Conservation (phyloP, 805 yeast genomes). For the Ogataea salicorniae region DNA sequence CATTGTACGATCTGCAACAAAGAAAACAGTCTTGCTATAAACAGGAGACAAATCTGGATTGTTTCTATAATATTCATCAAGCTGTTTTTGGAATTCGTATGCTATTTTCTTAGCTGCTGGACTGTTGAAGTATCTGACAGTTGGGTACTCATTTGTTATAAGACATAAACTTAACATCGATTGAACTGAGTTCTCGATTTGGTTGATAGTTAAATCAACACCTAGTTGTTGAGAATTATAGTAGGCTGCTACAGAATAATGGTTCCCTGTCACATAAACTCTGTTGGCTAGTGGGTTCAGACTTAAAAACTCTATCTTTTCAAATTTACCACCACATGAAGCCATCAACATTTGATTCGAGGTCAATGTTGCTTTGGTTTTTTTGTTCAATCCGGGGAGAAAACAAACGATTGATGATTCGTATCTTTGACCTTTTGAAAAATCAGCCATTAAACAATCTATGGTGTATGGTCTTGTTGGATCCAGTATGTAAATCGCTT, state of each 20-base stretch:
- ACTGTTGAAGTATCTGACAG: slow-evolving; percentile 66
- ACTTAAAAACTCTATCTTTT: slow-evolving; percentile 37
- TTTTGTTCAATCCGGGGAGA: slow-evolving; percentile 48
- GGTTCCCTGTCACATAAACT: slow-evolving; percentile 61
- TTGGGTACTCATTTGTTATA: slow-evolving; percentile 82
- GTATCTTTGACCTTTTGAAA: slow-evolving; percentile 62
- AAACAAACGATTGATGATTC: slow-evolving; percentile 68
- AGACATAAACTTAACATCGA: slow-evolving; percentile 69
- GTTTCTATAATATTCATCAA: slow-evolving; percentile 71
- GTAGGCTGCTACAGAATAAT: slow-evolving; percentile 63
- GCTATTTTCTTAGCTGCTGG: slow-evolving; percentile 57
- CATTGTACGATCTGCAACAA: slow-evolving; percentile 77
- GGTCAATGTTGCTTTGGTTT: slow-evolving; percentile 6
- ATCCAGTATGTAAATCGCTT: slow-evolving; percentile 75
- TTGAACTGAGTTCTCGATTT: slow-evolving; percentile 54
- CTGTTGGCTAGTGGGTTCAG: slow-evolving; percentile 65
- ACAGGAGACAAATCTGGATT: slow-evolving; percentile 62
- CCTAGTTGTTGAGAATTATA: slow-evolving; percentile 68
- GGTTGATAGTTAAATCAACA: slow-evolving; percentile 51
- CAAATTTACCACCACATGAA: slow-evolving; percentile 15
- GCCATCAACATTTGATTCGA: slow-evolving; percentile 18
- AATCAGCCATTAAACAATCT: slow-evolving; percentile 77
- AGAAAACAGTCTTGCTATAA: slow-evolving; percentile 47
- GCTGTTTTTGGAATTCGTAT: slow-evolving; percentile 55
- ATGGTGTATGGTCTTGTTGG: slow-evolving; percentile 57